Evolutionary conservation across 345 rosid genomes (phyloP).

Genomic region (Moringa oleifera): DNA sequence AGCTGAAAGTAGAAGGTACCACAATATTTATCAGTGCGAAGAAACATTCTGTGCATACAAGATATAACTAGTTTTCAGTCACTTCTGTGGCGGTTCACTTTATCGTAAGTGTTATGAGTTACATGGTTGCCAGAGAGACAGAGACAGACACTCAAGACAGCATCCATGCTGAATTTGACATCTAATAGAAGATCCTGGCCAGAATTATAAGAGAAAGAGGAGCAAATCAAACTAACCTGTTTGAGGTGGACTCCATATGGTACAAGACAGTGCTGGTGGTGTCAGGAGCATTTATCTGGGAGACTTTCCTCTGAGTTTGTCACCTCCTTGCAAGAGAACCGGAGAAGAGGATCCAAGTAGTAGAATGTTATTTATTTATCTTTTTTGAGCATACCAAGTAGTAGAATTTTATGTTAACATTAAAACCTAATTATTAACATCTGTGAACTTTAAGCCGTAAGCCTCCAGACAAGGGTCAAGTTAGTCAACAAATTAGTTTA

Average conservation of each 20-base stretch:
- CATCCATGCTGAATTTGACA: background rate
- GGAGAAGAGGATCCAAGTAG: background rate
- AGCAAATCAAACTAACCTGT: constrained; percentile 23
- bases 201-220: background rate
- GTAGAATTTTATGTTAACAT: background rate
- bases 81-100: background rate
- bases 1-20: constrained; percentile 15
- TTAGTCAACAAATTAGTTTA: no score
- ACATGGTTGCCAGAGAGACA: background rate
- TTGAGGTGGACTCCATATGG: constrained; percentile 30
- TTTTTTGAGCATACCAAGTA: no score
- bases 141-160: background rate
- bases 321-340: background rate
- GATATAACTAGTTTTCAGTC: background rate
- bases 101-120: background rate
- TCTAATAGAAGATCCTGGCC: background rate
- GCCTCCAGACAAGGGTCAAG: background rate
- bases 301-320: background rate
- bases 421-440: background rate
- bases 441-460: background rate
- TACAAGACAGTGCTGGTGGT: constrained; percentile 16
- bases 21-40: background rate
- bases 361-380: no score
- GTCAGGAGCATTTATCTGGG: constrained; percentile 30
- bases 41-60: background rate